A percentile compares a stretch with the other conserved stretches of the same genome.
phyloP scores from a whole-genome alignment of 2,329 filamentous ascomycete genomes.

The Calonectria leucothoes region DNA sequence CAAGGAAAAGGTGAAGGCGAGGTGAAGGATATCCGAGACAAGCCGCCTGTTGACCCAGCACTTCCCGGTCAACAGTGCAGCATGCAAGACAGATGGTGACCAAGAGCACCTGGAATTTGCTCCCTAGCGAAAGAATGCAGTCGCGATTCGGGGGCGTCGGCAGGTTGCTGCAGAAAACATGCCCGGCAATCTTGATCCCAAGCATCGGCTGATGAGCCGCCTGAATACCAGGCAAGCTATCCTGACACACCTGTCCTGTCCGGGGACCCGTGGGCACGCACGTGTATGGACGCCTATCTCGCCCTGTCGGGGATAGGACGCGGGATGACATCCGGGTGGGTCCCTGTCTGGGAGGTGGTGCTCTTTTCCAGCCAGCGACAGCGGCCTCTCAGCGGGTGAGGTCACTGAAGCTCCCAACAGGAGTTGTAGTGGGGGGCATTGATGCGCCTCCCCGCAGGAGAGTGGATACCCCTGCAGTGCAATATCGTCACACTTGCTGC shows the following conservation, averaged over 20 bases:
- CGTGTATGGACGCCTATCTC: not conserved
- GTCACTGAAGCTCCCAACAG: conserved; percentile 10
- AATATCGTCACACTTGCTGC: conserved; percentile 13
- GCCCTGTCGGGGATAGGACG: conserved; percentile 17
- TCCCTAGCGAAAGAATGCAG: not conserved
- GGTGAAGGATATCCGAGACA: conserved; percentile 13
- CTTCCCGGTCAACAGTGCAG: not conserved
- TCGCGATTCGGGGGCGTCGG: not conserved
- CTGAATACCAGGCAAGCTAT: not conserved
- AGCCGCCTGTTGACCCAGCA: conserved; percentile 12
- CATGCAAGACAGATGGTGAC: conserved; percentile 8
- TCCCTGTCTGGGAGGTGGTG: conserved; percentile 12
- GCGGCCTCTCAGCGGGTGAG: conserved; percentile 2
- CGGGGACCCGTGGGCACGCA: not conserved
- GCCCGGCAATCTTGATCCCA: conserved; percentile 13
- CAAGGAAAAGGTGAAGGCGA: conserved; percentile 5
- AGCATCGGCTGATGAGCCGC: conserved; percentile 9
- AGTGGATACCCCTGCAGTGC: conserved; percentile 2
- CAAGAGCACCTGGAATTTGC: not conserved
- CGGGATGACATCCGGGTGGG: conserved; percentile 37
- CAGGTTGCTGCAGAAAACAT: not conserved
- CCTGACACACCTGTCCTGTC: not conserved
- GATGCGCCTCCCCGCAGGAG: conserved; percentile 15
- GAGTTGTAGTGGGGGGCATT: conserved; percentile 13
- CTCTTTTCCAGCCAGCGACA: not conserved